Evolutionary conservation across 2,329 filamentous ascomycete genomes (phyloP).

Genomic region (Zasmidium angulare): DNA sequence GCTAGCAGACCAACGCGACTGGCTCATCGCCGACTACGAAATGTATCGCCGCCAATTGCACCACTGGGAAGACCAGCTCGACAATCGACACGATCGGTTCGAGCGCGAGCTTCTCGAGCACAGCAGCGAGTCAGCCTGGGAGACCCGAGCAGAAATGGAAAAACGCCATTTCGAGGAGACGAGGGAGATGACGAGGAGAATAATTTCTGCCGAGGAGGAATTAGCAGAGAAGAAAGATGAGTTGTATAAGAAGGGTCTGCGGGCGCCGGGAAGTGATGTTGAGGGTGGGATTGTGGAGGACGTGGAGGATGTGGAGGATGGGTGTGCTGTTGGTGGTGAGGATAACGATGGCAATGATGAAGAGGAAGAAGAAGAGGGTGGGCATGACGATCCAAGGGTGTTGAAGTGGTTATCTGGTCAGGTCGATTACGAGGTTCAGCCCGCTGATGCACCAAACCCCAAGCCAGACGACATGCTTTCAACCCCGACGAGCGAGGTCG

Average conservation of each 20-base stretch:
- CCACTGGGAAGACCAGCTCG: not conserved
- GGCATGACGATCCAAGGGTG: not conserved
- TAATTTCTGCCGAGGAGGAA: conserved; percentile 22
- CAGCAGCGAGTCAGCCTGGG: not conserved
- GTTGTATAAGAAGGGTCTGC: conserved; percentile 11
- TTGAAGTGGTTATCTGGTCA: not conserved
- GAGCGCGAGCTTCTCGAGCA: not conserved
- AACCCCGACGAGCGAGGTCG: conserved; percentile 17
- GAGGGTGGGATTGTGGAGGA: conserved; percentile 19
- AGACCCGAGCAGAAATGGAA: conserved; percentile 1
- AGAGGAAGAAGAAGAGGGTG: not conserved
- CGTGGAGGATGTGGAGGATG: conserved; percentile 18
- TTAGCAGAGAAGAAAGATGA: conserved; percentile 14
- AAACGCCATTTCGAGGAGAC: conserved; percentile 9
- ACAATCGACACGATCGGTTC: not conserved
- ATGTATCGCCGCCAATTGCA: not conserved
- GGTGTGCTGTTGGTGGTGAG: too few species aligned
- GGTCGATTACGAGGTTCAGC: not conserved
- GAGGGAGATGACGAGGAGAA: conserved; percentile 14
- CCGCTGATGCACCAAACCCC: not conserved
- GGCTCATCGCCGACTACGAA: not conserved
- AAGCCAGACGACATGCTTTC: conserved; percentile 3
- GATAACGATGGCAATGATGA: conserved; percentile 6
- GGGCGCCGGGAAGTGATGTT: conserved; percentile 9
- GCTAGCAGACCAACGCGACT: too few species aligned